Evolutionary conservation across 495 filamentous ascomycete species (phyloP), one percentile per base, ranked within the genome.

Genomic region (Physcia stellaris): DNA sequence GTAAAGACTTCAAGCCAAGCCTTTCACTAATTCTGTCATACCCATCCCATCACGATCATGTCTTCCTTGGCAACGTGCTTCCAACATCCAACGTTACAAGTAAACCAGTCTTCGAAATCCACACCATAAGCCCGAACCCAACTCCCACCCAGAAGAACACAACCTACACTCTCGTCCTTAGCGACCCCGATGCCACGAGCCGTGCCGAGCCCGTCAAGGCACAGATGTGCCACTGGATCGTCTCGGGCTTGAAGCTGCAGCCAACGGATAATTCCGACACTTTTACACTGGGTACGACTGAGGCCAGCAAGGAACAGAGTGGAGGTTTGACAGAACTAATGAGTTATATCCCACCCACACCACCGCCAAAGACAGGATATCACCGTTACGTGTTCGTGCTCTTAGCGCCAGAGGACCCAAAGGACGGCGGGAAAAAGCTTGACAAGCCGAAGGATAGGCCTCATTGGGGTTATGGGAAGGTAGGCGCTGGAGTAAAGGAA

Each of bases 221-320:
- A n/a, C 73, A 84, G 52, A 70, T 79, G 54, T 83, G 79, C 52
- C 79, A 83, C 52, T 82, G 77, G 78, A 70, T 83, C 51, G 62
- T 63, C 3, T 66, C 68, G 2, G 63, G 57, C 32, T 38, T 71
- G 9, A 53, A 52, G 13, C 35, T 54, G 12, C 45, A 50, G 9
- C 12, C 49, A 0, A 27, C 48, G 12, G 20, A 46, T 17, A 46
- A 41, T 26, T 41, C 42, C 4, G 47, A 36, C 4, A 35, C 39
- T 6, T 34, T 43, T 12, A 31, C 26, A 31, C 43, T 39, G 19
- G 52, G 58, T 24, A 32, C 33, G 20, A 4, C 16, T 28, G 1
- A 1, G 30, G 7, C 4, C 27, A 21, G 33, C 37, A 17, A 20
- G 5, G 16, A 28, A 16, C 32, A 29, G n/a, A 21, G 11, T 11